Percentiles rank a stretch among this genome's conserved stretches.
Evolutionary conservation across 2,329 filamentous ascomycete species (phyloP).

Genomic region (Bipolaris sorokiniana): DNA sequence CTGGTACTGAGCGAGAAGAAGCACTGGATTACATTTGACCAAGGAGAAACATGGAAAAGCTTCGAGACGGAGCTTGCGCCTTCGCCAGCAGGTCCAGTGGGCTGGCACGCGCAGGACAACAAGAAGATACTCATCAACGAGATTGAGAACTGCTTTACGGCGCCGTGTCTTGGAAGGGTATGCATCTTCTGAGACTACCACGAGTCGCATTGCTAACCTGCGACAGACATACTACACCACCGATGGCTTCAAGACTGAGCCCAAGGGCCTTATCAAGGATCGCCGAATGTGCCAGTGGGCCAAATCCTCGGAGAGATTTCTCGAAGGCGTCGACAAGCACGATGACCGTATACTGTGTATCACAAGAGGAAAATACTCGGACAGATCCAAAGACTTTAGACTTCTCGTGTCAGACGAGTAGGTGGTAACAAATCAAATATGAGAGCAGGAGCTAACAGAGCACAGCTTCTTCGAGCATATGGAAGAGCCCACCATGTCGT

Average conservation of each 20-base stretch:
- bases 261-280: conserved; percentile 68
- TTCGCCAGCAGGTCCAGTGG: conserved; percentile 67
- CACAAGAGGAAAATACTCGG: conserved; percentile 72
- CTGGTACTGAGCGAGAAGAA: conserved; percentile 74
- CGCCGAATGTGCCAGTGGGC: conserved; percentile 88
- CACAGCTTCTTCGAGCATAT: conserved; percentile 69
- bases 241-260: conserved; percentile 77
- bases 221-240: conserved; percentile 71
- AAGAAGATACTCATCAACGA: conserved; percentile 83
- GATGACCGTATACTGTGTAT: conserved; percentile 80
- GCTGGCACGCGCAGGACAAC: conserved; percentile 83
- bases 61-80: conserved; percentile 67
- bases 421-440: conserved; percentile 9
- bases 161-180: conserved; percentile 58
- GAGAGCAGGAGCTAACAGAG: conserved; percentile 21
- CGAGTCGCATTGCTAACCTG: conserved; percentile 15
- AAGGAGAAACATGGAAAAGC: conserved; percentile 78
- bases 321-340: conserved; percentile 68
- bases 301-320: conserved; percentile 75
- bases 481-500: conserved; percentile 78
- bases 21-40: conserved; percentile 85
- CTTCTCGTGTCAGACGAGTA: conserved; percentile 77
- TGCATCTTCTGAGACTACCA: conserved; percentile 33
- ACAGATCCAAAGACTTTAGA: conserved; percentile 74
- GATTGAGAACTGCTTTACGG: conserved; percentile 47